Evolutionary conservation across 306 rosid species (phyloP).

Genomic region (Quercus engelmannii): DNA sequence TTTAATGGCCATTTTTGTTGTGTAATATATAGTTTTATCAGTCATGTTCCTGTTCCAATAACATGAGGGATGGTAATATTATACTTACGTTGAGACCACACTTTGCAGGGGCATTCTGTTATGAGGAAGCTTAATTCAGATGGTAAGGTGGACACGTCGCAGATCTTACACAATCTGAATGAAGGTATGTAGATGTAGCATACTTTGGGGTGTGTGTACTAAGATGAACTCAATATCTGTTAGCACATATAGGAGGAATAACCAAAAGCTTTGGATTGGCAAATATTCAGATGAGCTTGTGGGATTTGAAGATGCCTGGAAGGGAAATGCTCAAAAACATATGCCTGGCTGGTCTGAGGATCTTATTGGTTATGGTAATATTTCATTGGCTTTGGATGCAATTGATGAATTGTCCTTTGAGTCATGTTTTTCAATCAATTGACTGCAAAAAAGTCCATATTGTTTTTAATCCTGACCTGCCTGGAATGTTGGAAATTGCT

Average conservation of each 20-base stretch:
- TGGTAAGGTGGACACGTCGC: constrained; percentile 77
- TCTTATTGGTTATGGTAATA: neutral
- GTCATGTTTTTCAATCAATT: too few relatives aligned
- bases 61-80: neutral
- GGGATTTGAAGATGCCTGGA: constrained; percentile 78
- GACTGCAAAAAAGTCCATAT: neutral
- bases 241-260: neutral
- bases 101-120: constrained; percentile 70
- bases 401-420: neutral
- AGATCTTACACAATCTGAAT: constrained; percentile 77
- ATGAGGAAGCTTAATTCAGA: constrained; percentile 74
- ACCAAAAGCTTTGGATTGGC: constrained; percentile 16
- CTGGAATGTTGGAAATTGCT: neutral
- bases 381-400: neutral
- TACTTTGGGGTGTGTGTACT: constrained; percentile 2
- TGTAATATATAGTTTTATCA: constrained; percentile 7
- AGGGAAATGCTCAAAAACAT: constrained; percentile 50
- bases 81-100: neutral
- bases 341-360: constrained; percentile 60
- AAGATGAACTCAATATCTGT: neutral
- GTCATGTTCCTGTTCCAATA: neutral
- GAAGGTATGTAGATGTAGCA: constrained; percentile 47
- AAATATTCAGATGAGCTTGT: constrained; percentile 56
- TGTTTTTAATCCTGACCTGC: neutral
- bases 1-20: neutral